Percentiles rank a stretch among this genome's conserved stretches.
Conservation (phyloP, 192 early-diverging fungal genomes). For the Haplosporangium gracile region DNA sequence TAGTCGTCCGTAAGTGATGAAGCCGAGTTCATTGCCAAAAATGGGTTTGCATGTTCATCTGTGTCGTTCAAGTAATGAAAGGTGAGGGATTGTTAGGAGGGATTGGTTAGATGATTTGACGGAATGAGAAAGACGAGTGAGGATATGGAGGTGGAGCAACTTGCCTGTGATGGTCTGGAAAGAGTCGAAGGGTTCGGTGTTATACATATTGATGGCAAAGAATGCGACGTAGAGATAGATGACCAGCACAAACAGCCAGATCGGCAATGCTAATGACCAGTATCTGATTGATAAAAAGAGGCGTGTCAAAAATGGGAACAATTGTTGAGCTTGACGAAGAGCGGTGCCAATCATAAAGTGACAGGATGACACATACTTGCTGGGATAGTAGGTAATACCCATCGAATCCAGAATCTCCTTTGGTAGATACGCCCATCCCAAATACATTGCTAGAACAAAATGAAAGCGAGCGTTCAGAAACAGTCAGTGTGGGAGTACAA, state of each 20-base stretch:
- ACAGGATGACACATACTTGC: constrained; percentile 61
- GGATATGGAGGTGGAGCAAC: constrained; percentile 15
- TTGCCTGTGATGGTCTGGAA: constrained; percentile 81
- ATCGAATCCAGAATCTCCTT: constrained; percentile 76
- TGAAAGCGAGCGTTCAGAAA: neutral
- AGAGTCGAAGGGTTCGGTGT: constrained; percentile 82
- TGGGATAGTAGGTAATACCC: constrained; percentile 89
- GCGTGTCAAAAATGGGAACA: neutral
- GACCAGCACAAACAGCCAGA: constrained; percentile 81
- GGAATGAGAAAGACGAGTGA: neutral
- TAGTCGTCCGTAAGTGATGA: constrained; percentile 63
- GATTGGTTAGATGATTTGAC: neutral
- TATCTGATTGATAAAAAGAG: constrained; percentile 59
- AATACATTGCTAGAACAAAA: constrained; percentile 67
- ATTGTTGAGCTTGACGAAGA: neutral
- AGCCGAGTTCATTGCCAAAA: constrained; percentile 54
- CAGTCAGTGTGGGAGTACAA: neutral
- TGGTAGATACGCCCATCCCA: constrained; percentile 88
- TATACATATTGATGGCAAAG: constrained; percentile 82
- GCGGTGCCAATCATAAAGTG: neutral
- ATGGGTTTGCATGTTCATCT: constrained; percentile 69
- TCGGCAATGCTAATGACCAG: constrained; percentile 87
- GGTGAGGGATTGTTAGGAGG: neutral
- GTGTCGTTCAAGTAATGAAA: neutral
- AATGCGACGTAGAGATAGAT: constrained; percentile 82